Evolutionary conservation across 1,284 basidiomycete species (phyloP).

Genomic region (Bjerkandera adusta): DNA sequence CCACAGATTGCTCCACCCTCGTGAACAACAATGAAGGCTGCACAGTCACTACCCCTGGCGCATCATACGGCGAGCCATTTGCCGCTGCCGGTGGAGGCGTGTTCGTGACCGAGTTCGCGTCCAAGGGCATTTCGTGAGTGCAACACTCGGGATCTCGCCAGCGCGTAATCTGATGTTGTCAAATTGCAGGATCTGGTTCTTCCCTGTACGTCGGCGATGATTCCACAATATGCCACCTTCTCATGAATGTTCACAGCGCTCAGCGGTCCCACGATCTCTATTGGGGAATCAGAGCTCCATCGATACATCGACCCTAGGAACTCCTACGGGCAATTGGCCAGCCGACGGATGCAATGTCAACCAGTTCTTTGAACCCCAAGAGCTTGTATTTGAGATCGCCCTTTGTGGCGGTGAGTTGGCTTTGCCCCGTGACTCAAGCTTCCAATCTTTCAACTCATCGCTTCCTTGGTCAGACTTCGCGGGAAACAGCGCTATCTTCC

Average conservation of each 20-base stretch:
- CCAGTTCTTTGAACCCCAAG: constrained; percentile 62
- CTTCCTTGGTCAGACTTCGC: constrained; percentile 22
- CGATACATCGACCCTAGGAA: constrained; percentile 64
- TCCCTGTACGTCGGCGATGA: constrained; percentile 40
- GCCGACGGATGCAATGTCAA: constrained; percentile 55
- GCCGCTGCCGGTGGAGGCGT: constrained; percentile 65
- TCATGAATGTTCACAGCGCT: constrained; percentile 36
- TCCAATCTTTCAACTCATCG: neutral
- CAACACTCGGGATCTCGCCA: neutral
- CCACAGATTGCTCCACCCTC: constrained; percentile 58
- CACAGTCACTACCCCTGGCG: constrained; percentile 49
- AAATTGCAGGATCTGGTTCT: constrained; percentile 70
- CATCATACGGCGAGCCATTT: constrained; percentile 60
- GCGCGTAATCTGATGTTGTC: constrained; percentile 4
- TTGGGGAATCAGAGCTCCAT: constrained; percentile 52
- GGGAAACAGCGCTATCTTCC: constrained; percentile 50
- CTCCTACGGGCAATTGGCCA: constrained; percentile 68
- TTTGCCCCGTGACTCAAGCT: neutral
- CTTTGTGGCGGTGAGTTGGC: constrained; percentile 61
- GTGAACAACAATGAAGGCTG: constrained; percentile 63
- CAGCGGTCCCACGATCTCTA: constrained; percentile 54
- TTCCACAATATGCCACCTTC: constrained; percentile 1
- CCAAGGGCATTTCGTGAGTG: constrained; percentile 59
- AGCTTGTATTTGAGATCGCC: constrained; percentile 73
- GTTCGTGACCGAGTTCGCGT: constrained; percentile 69